These are phyloP conservation scores for Lichtheimia hyalospora DNA, from an alignment of 371 early-diverging fungal genomes.

Conservation along the genomic window DNA sequence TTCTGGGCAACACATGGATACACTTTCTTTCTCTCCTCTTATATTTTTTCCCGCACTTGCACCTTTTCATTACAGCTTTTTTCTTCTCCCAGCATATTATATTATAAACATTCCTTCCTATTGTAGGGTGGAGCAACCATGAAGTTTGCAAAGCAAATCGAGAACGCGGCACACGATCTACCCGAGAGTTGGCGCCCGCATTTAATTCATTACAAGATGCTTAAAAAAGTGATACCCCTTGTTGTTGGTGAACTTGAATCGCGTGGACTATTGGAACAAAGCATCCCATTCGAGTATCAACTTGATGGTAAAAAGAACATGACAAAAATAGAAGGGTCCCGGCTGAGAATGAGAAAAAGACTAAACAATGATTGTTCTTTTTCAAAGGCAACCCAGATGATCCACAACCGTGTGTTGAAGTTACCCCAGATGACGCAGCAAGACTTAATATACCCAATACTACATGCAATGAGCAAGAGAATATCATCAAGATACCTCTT, in stretches of 20 bases:
- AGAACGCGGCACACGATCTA: slow-evolving; percentile 62
- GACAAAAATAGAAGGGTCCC: too few species aligned
- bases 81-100: not conserved
- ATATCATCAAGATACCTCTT: slow-evolving; percentile 48
- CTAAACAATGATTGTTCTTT: too few species aligned
- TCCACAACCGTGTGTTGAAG: slow-evolving; percentile 39
- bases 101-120: not conserved
- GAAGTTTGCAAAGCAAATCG: slow-evolving; percentile 78
- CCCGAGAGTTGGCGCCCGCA: slow-evolving; percentile 68
- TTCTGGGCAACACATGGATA: not conserved
- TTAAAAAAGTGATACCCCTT: slow-evolving; percentile 63
- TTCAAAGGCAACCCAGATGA: slow-evolving; percentile 25
- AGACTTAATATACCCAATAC: not conserved
- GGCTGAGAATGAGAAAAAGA: too few species aligned
- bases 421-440: slow-evolving; percentile 27
- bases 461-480: slow-evolving; percentile 4
- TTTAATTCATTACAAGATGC: slow-evolving; percentile 62
- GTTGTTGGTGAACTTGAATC: slow-evolving; percentile 60
- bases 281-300: slow-evolving; percentile 5
- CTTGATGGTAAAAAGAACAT: slow-evolving; percentile 13
- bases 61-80: not conserved
- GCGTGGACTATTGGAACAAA: slow-evolving; percentile 7
- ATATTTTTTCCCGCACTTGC: not conserved
- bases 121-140: slow-evolving; percentile 26
- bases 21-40: not conserved